Evolutionary conservation across 495 filamentous ascomycete genomes (phyloP), one percentile per base, ranked within the genome.

Genomic region (Penicillium parvum): DNA sequence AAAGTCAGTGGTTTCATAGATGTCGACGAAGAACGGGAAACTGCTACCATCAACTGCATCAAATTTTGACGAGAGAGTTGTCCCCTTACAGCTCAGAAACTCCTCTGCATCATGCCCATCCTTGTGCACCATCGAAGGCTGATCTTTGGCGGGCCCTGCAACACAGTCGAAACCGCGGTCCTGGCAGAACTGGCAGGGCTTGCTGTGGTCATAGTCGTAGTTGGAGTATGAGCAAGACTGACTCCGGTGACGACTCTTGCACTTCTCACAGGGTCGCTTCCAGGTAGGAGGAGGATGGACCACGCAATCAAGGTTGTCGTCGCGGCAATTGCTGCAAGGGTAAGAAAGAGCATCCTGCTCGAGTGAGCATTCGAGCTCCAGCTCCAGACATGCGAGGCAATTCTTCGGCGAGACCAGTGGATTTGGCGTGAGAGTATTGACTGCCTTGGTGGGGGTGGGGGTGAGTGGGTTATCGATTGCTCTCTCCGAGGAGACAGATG

Each of bases 141-240:
- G 26, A 14, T 10, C 15, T 8, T 25, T 40, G 4, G 43, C 43
- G 1, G 43, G 43, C 10, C 43, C 43, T 3, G 35, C 43, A 5
- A 46, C 16, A 14, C 43, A 46, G 10, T 33, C n/a, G 35, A 46
- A 46, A 1, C 43, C 43, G 15, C 27, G 43, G 12, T 39, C 19
- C 1, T 7, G 5, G 23, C 43, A 46, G 12, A 22, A 36, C 0
- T 7, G 20, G 16, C 43, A 46, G n/a, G 35, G 27, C 28, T 25
- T 19, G 12, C 20, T 32, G 6, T 46, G 43, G 7, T 46, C 43
- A 16, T 40, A 46, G 35, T 40, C 43, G 0, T 14, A 10, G 1
- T 21, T 39, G 20, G 16, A 12, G 20, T 39, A 46, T 1, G 43
- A 46, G n/a, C 43, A 46, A 19, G 15, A 14, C 5, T 8, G 12